A percentile compares a stretch with the other conserved stretches of the same genome.
These are phyloP conservation scores for Grosmannia serpens DNA, from an alignment of 2,329 filamentous ascomycete genomes.

Conservation along the genomic window DNA sequence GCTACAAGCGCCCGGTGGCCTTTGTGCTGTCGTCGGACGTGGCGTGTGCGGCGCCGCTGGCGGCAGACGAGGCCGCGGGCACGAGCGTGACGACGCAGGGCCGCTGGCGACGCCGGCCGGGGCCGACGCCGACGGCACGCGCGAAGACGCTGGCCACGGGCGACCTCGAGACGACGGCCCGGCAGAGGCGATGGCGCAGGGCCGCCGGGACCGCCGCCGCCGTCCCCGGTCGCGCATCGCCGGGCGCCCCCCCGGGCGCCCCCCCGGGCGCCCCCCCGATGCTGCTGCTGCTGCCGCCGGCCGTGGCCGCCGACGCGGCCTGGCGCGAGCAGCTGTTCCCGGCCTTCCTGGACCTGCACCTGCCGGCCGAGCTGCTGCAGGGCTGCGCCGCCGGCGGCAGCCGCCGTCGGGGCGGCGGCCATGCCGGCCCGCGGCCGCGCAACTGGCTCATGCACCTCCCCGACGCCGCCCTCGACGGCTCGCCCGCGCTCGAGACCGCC, in stretches of 20 bases:
- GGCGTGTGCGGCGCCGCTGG: neutral
- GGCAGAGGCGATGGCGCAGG: too few relatives aligned
- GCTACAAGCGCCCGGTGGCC: conserved; percentile 13
- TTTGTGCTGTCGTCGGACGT: conserved; percentile 11
- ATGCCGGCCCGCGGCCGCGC: neutral
- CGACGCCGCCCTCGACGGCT: conserved; percentile 1
- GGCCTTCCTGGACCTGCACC: conserved; percentile 7
- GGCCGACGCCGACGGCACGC: neutral
- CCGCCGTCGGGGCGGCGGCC: neutral
- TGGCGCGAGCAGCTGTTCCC: conserved; percentile 13
- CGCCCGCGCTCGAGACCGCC: conserved; percentile 8
- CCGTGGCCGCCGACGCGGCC: conserved; percentile 1
- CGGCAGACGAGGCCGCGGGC: neutral
- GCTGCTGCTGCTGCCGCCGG: neutral
- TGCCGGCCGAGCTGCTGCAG: conserved; percentile 6
- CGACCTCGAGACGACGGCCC: too few relatives aligned
- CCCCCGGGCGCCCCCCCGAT: neutral
- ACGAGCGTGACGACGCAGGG: conserved; percentile 7
- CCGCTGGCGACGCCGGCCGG: conserved; percentile 8
- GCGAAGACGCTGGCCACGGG: neutral
- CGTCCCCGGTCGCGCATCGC: too few relatives aligned
- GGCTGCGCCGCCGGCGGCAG: neutral
- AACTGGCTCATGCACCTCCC: conserved; percentile 11
- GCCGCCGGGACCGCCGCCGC: too few relatives aligned
- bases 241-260: too few relatives aligned